A percentile compares a stretch with the other conserved stretches of the same genome.
Conservation (phyloP, 306 rosid species). For the Morella rubra region DNA sequence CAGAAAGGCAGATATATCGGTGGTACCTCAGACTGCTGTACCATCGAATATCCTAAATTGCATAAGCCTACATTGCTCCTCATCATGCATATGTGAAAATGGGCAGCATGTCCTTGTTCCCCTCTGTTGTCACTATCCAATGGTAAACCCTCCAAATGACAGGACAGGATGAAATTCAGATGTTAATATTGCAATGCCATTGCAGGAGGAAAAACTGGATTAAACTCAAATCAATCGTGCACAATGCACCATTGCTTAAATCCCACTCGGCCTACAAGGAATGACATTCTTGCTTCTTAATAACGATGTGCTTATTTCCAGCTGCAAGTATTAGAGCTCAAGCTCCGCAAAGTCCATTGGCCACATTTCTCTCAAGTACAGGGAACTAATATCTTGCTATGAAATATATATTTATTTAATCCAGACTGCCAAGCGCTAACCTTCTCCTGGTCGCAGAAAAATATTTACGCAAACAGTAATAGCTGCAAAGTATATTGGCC, state of each 20-base stretch:
- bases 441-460: conserved; percentile 10
- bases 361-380: background rate
- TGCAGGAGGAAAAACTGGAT: too few species aligned
- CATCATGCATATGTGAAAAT: background rate
- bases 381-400: background rate
- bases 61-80: background rate
- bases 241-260: background rate
- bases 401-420: background rate
- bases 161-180: too few species aligned
- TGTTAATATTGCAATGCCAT: too few species aligned
- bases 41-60: background rate
- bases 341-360: background rate
- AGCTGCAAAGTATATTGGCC: conserved; percentile 3
- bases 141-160: too few species aligned
- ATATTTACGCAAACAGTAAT: background rate
- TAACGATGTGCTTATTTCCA: background rate
- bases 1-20: background rate
- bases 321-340: background rate
- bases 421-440: conserved; percentile 6
- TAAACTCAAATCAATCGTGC: background rate
- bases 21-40: background rate
- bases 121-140: too few species aligned
- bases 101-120: too few species aligned
- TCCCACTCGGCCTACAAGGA: background rate
- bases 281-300: background rate